Conservation (phyloP, 2,329 filamentous ascomycete species). For the Lecanicillium sp. region DNA sequence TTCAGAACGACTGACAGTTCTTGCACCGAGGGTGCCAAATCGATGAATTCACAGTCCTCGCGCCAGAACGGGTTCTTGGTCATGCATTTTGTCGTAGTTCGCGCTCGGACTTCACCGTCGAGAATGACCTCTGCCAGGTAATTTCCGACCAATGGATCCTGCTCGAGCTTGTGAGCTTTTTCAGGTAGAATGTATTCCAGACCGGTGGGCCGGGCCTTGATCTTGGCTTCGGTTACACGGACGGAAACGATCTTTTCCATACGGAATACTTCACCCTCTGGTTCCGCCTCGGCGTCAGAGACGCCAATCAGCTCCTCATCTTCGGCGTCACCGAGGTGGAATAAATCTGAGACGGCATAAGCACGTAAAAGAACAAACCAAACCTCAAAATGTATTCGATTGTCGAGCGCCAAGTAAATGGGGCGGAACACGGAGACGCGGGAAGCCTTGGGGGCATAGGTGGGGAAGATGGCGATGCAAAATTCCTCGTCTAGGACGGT, state of each 20-base stretch:
- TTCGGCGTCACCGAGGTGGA: slow-evolving; percentile 52
- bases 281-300: slow-evolving; percentile 32
- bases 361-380: slow-evolving; percentile 92
- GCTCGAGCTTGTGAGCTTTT: slow-evolving; percentile 19
- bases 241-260: slow-evolving; percentile 56
- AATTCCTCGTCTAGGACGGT: slow-evolving; percentile 90
- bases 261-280: slow-evolving; percentile 48
- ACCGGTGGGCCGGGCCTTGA: slow-evolving; percentile 35
- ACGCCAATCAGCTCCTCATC: slow-evolving; percentile 38
- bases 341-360: slow-evolving; percentile 88
- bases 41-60: slow-evolving; percentile 71
- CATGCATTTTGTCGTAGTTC: slow-evolving; percentile 64
- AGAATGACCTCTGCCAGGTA: slow-evolving; percentile 75
- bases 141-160: slow-evolving; percentile 53
- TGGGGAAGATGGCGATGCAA: slow-evolving; percentile 92
- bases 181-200: slow-evolving; percentile 21
- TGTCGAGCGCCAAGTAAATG: slow-evolving; percentile 83
- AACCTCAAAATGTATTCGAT: slow-evolving; percentile 85
- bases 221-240: slow-evolving; percentile 56
- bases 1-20: slow-evolving; percentile 68
- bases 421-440: slow-evolving; percentile 75
- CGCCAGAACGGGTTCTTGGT: slow-evolving; percentile 76
- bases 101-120: slow-evolving; percentile 71
- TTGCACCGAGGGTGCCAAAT: slow-evolving; percentile 64
- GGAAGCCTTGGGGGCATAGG: slow-evolving; percentile 71